A percentile compares a stretch with the other conserved stretches of the same genome.
These are phyloP conservation scores for Wickerhamomyces sydowiorum DNA, from an alignment of 805 yeast species.

Conservation along the genomic window DNA sequence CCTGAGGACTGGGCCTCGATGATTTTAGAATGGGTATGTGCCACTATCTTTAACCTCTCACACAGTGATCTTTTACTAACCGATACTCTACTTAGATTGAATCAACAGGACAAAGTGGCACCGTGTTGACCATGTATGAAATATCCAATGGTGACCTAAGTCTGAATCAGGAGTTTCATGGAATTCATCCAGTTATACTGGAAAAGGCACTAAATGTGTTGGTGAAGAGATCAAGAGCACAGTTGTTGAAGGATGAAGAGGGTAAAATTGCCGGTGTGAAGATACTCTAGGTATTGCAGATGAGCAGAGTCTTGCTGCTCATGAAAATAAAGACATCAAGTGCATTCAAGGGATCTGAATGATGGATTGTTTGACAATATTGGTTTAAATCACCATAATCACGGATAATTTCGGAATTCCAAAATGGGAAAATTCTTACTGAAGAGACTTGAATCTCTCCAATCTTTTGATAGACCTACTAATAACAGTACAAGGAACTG, in stretches of 20 bases:
- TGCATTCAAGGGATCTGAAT: too few relatives aligned
- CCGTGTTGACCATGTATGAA: slow-evolving; percentile 80
- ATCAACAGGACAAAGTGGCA: slow-evolving; percentile 68
- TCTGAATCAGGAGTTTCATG: slow-evolving; percentile 49
- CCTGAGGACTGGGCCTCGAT: slow-evolving; percentile 63
- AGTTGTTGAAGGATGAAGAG: slow-evolving; percentile 59
- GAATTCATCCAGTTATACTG: slow-evolving; percentile 54
- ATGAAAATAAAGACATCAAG: too few relatives aligned
- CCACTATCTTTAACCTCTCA: not conserved
- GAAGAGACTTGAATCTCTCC: too few relatives aligned
- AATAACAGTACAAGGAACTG: too few relatives aligned
- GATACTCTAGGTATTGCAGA: slow-evolving; percentile 45
- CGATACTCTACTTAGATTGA: slow-evolving; percentile 36
- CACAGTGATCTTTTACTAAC: not conserved
- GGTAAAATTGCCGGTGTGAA: slow-evolving; percentile 76
- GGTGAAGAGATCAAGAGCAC: slow-evolving; percentile 67
- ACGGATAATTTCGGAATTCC: too few relatives aligned
- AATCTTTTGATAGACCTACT: too few relatives aligned
- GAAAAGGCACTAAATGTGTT: slow-evolving; percentile 49
- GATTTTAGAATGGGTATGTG: slow-evolving; percentile 49
- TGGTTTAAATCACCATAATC: too few relatives aligned
- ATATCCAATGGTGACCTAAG: slow-evolving; percentile 60
- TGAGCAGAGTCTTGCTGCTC: too few relatives aligned
- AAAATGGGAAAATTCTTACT: too few relatives aligned
- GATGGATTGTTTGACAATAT: too few relatives aligned